Base-by-base conservation (phyloP, 2,329 filamentous ascomycete genomes). In the Diaporthe longicolla region DNA sequence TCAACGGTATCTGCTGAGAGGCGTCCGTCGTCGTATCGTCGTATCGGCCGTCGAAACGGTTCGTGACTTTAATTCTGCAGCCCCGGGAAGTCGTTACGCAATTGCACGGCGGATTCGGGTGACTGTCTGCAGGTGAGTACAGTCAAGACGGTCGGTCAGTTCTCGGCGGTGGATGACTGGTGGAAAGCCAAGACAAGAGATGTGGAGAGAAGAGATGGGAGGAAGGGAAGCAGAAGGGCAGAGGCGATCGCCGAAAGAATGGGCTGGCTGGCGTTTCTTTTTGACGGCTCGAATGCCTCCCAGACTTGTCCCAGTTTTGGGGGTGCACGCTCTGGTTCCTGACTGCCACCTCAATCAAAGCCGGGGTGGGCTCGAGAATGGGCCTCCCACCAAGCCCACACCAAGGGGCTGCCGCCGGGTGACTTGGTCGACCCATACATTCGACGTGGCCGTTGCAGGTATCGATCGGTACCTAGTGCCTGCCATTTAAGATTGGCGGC, bases 301-400 rank as follows among this genome's bases (percentile, higher is more conserved):
- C 40, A 19, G 40, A 43, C 40, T 37, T 43, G 40, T 17, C 40
- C 58, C 40, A n/a, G 40, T 32, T n/a, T 5, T 32, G 40, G 40
- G 6, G 40, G 32, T 32, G 43, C 37, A 17, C 45, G 45, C 19
- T 21, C 45, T 21, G 45, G 45, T 21, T 21, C 43, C 29, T 35
- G 63, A 52, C 63, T 52, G 63, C 63, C 63, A 54, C 63, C 63
- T 21, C 63, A 68, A 68, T 68, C 63, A 54, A 68, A 54, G 63
- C 45, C 45, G 29, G 29, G 45, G 63, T 66, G 63, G 63, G 63
- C 50, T 66, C 63, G 32, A 54, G 45, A 68, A 68, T 54, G 63
- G 63, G 63, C 63, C 63, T 68, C 63, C 63, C 32, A 40, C 45
- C 21, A 54, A 35, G 63, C 48, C 43, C 58, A 5, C 21, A 26